phyloP scores from a whole-genome alignment of 1,284 basidiomycete species.

The Caloboletus firmus region DNA sequence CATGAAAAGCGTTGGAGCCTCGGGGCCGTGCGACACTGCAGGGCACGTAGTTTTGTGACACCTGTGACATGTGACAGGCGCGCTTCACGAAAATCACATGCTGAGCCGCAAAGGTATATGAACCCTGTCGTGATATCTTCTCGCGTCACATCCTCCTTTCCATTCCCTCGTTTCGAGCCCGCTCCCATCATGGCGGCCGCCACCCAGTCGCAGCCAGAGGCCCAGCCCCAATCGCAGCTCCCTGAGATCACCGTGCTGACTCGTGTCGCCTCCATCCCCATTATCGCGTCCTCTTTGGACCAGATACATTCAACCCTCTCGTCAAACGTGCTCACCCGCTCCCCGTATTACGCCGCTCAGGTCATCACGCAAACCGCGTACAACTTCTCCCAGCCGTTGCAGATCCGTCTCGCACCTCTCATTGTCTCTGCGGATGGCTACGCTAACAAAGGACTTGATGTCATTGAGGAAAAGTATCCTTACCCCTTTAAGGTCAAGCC shows the following conservation, averaged over 20 bases:
- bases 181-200: slow-evolving; percentile 41
- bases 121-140: slow-evolving; percentile 25
- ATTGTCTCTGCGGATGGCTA: slow-evolving; percentile 59
- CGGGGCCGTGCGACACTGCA: background rate
- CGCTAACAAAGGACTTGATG: slow-evolving; percentile 74
- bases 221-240: slow-evolving; percentile 35
- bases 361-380: slow-evolving; percentile 57
- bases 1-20: slow-evolving; percentile 11
- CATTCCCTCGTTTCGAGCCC: slow-evolving; percentile 2
- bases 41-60: slow-evolving; percentile 17
- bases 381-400: slow-evolving; percentile 62
- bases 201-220: slow-evolving; percentile 34
- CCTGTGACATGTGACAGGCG: slow-evolving; percentile 29
- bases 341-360: slow-evolving; percentile 63
- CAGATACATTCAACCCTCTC: slow-evolving; percentile 59
- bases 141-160: slow-evolving; percentile 9
- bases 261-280: slow-evolving; percentile 67
- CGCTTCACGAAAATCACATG: slow-evolving; percentile 28
- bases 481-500: slow-evolving; percentile 72
- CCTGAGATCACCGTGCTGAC: slow-evolving; percentile 61
- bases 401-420: slow-evolving; percentile 62
- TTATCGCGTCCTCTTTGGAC: slow-evolving; percentile 61
- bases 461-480: slow-evolving; percentile 68
- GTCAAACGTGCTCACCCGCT: slow-evolving; percentile 58
- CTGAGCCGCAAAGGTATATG: slow-evolving; percentile 24